Evolutionary conservation across 768 basidiomycete genomes (phyloP).

Genomic region (Lactifluus volemus): DNA sequence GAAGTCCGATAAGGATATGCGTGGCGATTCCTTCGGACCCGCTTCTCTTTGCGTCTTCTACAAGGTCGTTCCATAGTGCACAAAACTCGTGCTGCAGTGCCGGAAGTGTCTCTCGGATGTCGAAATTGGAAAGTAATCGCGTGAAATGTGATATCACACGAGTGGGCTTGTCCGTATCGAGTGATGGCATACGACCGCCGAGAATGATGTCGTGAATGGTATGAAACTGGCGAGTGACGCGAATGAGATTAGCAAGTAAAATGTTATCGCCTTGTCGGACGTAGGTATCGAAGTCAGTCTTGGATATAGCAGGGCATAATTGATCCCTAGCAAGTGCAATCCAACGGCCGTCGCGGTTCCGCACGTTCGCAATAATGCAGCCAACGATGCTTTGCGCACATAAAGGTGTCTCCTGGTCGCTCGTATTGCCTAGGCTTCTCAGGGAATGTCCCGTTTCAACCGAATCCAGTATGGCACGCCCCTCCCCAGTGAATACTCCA

Average conservation of each 20-base stretch:
- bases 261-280: not conserved
- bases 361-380: no score
- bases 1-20: not conserved
- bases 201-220: no score
- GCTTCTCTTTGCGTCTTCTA: not conserved
- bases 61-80: not conserved
- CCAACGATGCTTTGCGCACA: no score
- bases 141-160: no score
- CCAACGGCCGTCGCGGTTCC: not conserved
- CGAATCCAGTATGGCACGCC: no score
- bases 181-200: no score
- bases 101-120: not conserved
- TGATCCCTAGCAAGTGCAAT: not conserved
- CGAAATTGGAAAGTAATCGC: not conserved
- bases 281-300: not conserved
- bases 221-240: not conserved
- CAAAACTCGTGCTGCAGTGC: not conserved
- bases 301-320: not conserved
- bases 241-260: not conserved
- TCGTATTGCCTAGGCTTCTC: no score
- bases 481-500: no score
- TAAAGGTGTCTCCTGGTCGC: no score
- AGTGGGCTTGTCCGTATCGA: no score
- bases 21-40: not conserved
- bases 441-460: no score